Conservation (phyloP, 192 early-diverging fungal species). For the Backusella sp. region DNA sequence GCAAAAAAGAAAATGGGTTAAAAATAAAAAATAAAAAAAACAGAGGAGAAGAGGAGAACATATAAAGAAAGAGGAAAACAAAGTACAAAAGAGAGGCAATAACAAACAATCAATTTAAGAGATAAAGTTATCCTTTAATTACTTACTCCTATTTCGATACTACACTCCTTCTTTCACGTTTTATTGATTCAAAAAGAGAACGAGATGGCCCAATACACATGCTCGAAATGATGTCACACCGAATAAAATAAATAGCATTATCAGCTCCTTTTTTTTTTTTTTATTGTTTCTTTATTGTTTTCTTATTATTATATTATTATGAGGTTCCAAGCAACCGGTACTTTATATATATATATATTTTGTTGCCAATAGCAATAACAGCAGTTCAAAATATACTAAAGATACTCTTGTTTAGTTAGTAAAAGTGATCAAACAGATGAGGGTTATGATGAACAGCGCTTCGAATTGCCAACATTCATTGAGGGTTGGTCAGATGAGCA, state of each 20-base stretch:
- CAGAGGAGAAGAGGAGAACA: too few species aligned
- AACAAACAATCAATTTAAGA: neutral
- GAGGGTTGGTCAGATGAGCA: constrained; percentile 47
- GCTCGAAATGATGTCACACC: constrained; percentile 1
- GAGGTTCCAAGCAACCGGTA: neutral
- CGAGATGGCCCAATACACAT: neutral
- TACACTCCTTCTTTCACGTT: neutral
- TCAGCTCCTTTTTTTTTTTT: neutral
- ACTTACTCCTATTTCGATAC: neutral
- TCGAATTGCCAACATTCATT: constrained; percentile 43
- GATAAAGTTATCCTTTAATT: neutral
- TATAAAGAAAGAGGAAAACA: too few species aligned
- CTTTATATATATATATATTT: neutral
- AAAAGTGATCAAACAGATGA: constrained; percentile 28
- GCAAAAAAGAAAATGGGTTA: too few species aligned
- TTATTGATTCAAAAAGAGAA: constrained; percentile 4
- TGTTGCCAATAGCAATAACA: neutral
- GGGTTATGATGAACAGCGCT: constrained; percentile 36
- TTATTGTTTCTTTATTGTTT: neutral
- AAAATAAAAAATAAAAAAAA: too few species aligned
- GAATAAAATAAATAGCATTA: constrained; percentile 9
- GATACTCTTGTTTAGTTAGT: neutral
- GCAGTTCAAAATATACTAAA: neutral
- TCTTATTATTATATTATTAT: neutral
- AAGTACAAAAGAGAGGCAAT: too few species aligned